These are phyloP conservation scores for Lactifluus hygrophoroides DNA, from an alignment of 768 basidiomycete genomes.

Conservation along the genomic window DNA sequence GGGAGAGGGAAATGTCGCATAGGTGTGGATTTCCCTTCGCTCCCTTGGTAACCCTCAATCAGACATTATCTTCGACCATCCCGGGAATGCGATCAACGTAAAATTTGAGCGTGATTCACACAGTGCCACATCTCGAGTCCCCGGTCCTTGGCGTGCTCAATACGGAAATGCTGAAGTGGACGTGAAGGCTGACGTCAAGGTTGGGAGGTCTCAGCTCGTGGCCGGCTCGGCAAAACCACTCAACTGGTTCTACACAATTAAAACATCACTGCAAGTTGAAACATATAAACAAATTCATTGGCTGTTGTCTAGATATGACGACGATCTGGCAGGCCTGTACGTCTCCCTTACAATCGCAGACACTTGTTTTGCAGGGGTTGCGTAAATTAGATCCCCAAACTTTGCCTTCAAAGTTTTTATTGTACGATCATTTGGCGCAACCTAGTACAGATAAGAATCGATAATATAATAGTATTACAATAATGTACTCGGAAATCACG, in stretches of 20 bases:
- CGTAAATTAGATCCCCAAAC: not conserved
- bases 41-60: slow-evolving; percentile 4
- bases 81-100: not conserved
- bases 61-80: not conserved
- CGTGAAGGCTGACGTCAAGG: not conserved
- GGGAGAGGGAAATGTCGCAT: not conserved
- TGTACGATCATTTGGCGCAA: not conserved
- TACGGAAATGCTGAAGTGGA: not conserved
- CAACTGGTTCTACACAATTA: not conserved
- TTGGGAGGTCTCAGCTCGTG: not conserved
- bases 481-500: not conserved
- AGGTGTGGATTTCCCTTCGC: not conserved
- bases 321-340: not conserved
- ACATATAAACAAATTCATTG: not conserved
- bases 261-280: not conserved
- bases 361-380: not conserved
- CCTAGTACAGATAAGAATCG: not conserved
- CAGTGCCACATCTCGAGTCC: not conserved
- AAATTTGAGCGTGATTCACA: not conserved
- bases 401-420: too few relatives aligned
- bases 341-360: not conserved
- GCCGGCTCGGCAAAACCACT: not conserved
- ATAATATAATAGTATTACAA: not conserved
- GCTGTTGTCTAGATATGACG: not conserved
- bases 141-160: slow-evolving; percentile 4